phyloP scores from a whole-genome alignment of 331 rosid species.

The Saraca asoca region DNA sequence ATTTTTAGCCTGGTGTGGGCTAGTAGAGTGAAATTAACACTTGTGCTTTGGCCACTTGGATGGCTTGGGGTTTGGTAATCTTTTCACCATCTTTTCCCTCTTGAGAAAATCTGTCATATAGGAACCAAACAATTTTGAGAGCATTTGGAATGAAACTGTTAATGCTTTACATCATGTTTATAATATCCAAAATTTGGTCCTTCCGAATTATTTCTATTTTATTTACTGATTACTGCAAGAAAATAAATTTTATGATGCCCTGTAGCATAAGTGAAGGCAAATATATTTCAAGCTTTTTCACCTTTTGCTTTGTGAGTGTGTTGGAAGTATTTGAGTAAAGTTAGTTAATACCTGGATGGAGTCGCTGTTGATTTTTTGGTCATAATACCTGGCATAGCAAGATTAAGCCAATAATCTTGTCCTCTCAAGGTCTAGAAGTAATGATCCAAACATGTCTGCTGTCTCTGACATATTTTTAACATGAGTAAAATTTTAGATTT shows the following conservation, averaged over 20 bases:
- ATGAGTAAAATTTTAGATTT: slow-evolving; percentile 15
- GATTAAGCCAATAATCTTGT: slow-evolving; percentile 9
- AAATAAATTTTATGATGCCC: background rate
- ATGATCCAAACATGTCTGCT: slow-evolving; percentile 19
- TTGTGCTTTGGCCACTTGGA: background rate
- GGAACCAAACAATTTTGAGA: background rate
- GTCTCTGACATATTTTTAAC: background rate
- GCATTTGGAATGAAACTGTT: background rate
- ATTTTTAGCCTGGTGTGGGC: slow-evolving; percentile 3
- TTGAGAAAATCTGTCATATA: background rate
- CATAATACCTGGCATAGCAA: background rate
- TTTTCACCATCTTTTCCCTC: background rate
- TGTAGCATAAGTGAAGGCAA: slow-evolving; percentile 8
- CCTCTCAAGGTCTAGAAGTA: slow-evolving; percentile 13
- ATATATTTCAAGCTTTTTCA: background rate
- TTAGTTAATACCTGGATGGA: slow-evolving; percentile 9
- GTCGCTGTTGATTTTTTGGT: slow-evolving; percentile 13
- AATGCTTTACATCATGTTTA: background rate
- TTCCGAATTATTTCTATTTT: background rate
- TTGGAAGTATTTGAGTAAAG: slow-evolving; percentile 23
- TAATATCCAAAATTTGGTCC: background rate
- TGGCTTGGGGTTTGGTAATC: background rate
- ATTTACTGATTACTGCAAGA: too few relatives aligned
- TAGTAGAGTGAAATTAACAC: slow-evolving; percentile 4
- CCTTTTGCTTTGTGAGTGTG: background rate